These are phyloP conservation scores for Avicennia marina DNA, from an alignment of 257 asterid species.

Conservation along the genomic window DNA sequence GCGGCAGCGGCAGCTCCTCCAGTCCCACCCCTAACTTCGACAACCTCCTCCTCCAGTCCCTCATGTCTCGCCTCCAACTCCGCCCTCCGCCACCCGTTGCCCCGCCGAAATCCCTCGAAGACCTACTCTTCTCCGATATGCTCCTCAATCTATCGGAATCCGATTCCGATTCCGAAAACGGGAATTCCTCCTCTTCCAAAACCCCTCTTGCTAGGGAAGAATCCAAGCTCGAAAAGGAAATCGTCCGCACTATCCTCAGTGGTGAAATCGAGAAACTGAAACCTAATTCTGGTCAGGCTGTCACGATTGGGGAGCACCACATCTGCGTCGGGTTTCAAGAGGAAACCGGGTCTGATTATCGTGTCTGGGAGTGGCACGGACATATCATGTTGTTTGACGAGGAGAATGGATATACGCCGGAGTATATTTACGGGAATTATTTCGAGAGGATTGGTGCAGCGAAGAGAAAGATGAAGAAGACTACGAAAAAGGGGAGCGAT, in stretches of 20 bases:
- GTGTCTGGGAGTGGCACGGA: constrained; percentile 99
- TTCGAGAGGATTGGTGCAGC: constrained; percentile 58
- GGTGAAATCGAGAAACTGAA: constrained; percentile 63
- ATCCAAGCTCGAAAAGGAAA: constrained; percentile 70
- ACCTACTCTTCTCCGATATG: constrained; percentile 68
- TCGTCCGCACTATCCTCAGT: constrained; percentile 54
- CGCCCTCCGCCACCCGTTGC: constrained; percentile 49
- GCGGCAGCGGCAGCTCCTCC: constrained; percentile 29
- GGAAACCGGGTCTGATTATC: constrained; percentile 67
- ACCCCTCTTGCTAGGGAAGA: constrained; percentile 75
- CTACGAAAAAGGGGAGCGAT: constrained; percentile 8
- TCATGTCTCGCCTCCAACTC: constrained; percentile 74
- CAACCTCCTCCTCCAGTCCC: constrained; percentile 75
- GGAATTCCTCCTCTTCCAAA: constrained; percentile 44
- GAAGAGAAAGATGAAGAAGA: constrained; percentile 21
- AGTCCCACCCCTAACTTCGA: constrained; percentile 70
- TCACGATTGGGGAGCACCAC: constrained; percentile 84
- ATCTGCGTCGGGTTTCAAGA: constrained; percentile 88
- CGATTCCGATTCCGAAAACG: constrained; percentile 45
- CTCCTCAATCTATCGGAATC: constrained; percentile 46
- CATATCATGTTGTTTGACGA: constrained; percentile 89
- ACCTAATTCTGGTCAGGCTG: constrained; percentile 92
- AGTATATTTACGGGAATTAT: constrained; percentile 90
- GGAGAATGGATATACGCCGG: constrained; percentile 84
- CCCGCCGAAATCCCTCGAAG: constrained; percentile 55